Evolutionary conservation across 2,329 filamentous ascomycete species (phyloP).

Genomic region (Ascochyta rabiei): DNA sequence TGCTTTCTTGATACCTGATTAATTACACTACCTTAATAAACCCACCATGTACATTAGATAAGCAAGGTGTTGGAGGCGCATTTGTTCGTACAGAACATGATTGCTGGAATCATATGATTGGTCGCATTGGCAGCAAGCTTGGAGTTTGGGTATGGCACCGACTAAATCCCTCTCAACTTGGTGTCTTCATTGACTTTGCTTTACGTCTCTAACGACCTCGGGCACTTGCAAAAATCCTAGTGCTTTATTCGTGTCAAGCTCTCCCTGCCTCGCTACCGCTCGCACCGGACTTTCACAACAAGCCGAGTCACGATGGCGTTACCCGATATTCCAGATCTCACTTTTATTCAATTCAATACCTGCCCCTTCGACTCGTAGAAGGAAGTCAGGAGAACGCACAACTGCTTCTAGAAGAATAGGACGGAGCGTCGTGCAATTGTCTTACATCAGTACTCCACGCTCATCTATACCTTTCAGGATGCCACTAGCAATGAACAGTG

Average conservation of each 20-base stretch:
- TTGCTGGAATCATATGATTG: slow-evolving; percentile 1
- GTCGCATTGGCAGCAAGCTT: slow-evolving; percentile 6
- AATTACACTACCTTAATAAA: background rate
- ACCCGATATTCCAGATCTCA: background rate
- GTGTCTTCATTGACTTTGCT: no score
- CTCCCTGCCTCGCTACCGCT: background rate
- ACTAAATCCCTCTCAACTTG: background rate
- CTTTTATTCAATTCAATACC: background rate
- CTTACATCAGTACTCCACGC: no score
- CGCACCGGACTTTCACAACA: background rate
- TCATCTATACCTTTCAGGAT: no score
- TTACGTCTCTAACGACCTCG: no score
- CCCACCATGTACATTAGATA: background rate
- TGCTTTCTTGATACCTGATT: background rate
- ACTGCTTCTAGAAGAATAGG: no score
- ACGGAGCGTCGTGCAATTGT: no score
- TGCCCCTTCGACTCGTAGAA: background rate
- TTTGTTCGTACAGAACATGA: background rate
- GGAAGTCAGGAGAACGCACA: no score
- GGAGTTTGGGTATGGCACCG: background rate
- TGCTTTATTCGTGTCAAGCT: background rate
- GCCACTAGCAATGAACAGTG: no score
- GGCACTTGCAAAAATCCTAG: background rate
- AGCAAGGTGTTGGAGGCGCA: background rate
- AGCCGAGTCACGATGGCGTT: background rate